A percentile compares a stretch with the other conserved stretches of the same genome.
Conservation (phyloP, 192 early-diverging fungal genomes). For the Backusella mclennaniae region DNA sequence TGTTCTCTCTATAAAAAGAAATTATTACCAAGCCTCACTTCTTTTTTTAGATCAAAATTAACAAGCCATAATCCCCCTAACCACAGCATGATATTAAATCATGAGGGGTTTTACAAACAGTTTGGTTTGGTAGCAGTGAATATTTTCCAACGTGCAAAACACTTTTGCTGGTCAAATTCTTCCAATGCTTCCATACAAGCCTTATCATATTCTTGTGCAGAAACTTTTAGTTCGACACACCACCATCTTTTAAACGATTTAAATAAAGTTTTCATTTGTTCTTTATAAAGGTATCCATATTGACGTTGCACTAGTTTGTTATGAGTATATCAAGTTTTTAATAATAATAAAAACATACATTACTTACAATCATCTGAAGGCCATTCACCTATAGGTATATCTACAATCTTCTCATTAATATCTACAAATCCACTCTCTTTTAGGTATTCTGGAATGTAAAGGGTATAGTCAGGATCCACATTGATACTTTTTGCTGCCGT, state of each 20-base stretch:
- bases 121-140: slow-evolving; percentile 27
- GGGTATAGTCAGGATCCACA: slow-evolving; percentile 3
- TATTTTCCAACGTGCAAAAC: slow-evolving; percentile 22
- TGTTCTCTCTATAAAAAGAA: neutral
- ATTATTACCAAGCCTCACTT: neutral
- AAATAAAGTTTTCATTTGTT: slow-evolving; percentile 29
- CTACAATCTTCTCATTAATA: slow-evolving; percentile 14
- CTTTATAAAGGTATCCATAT: slow-evolving; percentile 30
- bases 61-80: neutral
- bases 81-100: neutral
- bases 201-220: slow-evolving; percentile 25
- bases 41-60: neutral
- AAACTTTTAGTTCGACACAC: slow-evolving; percentile 15
- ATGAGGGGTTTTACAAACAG: neutral
- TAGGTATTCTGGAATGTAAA: neutral
- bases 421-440: slow-evolving; percentile 21
- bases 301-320: slow-evolving; percentile 19
- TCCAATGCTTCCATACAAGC: slow-evolving; percentile 23
- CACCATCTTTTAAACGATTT: slow-evolving; percentile 36
- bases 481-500: slow-evolving; percentile 8
- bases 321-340: slow-evolving; percentile 6
- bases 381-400: slow-evolving; percentile 38
- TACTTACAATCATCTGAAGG: slow-evolving; percentile 24
- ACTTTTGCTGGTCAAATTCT: slow-evolving; percentile 27
- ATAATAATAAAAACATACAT: neutral